phyloP scores from a whole-genome alignment of 1,284 basidiomycete species.

The Ustilago sp. region DNA sequence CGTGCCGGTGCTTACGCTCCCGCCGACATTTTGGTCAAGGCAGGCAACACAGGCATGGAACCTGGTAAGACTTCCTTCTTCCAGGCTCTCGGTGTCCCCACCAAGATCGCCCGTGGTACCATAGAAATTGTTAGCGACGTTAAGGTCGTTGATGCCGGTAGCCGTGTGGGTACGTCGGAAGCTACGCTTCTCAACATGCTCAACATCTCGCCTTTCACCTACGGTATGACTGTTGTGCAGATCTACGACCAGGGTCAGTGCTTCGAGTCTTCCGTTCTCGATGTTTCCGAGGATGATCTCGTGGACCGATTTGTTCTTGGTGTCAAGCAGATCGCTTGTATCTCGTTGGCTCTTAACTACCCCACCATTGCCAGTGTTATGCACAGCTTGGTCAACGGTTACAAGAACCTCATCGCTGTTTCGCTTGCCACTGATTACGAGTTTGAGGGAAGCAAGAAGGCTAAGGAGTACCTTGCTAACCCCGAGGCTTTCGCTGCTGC shows the following conservation, averaged over 20 bases:
- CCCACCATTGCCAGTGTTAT: conserved; percentile 93
- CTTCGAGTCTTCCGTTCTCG: conserved; percentile 88
- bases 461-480: conserved; percentile 96
- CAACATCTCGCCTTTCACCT: conserved; percentile 87
- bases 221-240: conserved; percentile 91
- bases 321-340: conserved; percentile 93
- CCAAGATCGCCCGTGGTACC: conserved; percentile 99
- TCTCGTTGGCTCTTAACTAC: conserved; percentile 94
- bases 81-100: conserved; percentile 99
- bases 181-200: conserved; percentile 99
- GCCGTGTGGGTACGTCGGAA: conserved; percentile 95
- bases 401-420: conserved; percentile 94
- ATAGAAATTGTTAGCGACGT: conserved; percentile 99
- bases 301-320: conserved; percentile 89
- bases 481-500: conserved; percentile 92
- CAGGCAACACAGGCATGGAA: conserved; percentile 99
- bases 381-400: conserved; percentile 96
- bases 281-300: conserved; percentile 90
- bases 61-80: conserved; percentile 83
- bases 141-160: conserved; percentile 91
- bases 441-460: conserved; percentile 93
- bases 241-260: conserved; percentile 66
- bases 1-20: conserved; percentile 97
- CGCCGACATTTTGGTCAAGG: conserved; percentile 89
- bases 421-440: conserved; percentile 93